Conservation (phyloP, 2,329 filamentous ascomycete species). For the Drechslerella stenobrocha region DNA sequence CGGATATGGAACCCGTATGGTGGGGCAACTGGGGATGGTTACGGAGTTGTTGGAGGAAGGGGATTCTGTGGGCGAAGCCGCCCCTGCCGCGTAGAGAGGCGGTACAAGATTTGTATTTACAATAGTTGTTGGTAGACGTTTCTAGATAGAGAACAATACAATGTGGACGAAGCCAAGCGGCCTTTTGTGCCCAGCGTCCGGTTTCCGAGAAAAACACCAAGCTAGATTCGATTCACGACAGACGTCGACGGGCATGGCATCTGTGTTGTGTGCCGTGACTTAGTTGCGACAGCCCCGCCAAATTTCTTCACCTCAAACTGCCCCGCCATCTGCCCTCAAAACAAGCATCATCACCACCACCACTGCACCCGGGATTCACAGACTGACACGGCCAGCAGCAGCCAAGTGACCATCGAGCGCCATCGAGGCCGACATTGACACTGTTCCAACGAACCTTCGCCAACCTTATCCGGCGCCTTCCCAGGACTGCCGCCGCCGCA, state of each 20-base stretch:
- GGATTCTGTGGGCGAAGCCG: constrained; percentile 68
- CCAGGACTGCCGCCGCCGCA: constrained; percentile 20
- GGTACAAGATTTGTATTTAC: neutral
- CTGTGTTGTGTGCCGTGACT: constrained; percentile 28
- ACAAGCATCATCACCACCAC: constrained; percentile 8
- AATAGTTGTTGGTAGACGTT: neutral
- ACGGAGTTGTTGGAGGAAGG: constrained; percentile 89
- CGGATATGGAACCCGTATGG: constrained; percentile 80
- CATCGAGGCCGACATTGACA: neutral
- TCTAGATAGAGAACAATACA: too few species aligned
- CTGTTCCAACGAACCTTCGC: constrained; percentile 29
- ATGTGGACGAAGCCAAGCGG: too few species aligned
- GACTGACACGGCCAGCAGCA: neutral
- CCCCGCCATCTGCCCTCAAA: constrained; percentile 29
- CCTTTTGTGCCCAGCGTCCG: too few species aligned
- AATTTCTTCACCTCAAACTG: constrained; percentile 33
- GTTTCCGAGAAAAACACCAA: neutral
- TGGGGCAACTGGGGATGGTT: constrained; percentile 80
- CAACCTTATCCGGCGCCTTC: constrained; percentile 24
- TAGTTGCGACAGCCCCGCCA: constrained; percentile 36
- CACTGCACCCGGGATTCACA: constrained; percentile 1
- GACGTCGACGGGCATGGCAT: neutral
- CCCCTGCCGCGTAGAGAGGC: constrained; percentile 50
- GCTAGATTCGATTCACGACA: too few species aligned
- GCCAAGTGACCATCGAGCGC: neutral